phyloP scores from a whole-genome alignment of 2,329 filamentous ascomycete genomes.

The Cytospora mali region DNA sequence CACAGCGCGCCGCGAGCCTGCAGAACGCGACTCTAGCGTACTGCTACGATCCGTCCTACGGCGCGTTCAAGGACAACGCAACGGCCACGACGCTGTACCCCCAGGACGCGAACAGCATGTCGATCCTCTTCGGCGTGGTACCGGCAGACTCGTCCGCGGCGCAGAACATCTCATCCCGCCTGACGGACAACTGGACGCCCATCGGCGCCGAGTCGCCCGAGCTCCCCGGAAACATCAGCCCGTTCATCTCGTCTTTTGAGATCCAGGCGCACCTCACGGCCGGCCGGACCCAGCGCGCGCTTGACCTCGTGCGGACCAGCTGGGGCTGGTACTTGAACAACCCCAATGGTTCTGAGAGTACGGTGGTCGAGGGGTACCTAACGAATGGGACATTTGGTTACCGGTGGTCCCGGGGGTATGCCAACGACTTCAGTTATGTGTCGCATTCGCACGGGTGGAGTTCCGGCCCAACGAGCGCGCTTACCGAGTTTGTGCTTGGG shows the following conservation, averaged over 20 bases:
- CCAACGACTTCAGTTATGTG: slow-evolving; percentile 49
- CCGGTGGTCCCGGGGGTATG: slow-evolving; percentile 54
- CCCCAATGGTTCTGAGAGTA: slow-evolving; percentile 59
- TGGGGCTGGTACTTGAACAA: slow-evolving; percentile 66
- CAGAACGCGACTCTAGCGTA: slow-evolving; percentile 48
- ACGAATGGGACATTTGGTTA: slow-evolving; percentile 61
- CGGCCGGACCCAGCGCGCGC: slow-evolving; percentile 50
- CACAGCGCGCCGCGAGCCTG: slow-evolving; percentile 44
- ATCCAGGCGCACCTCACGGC: slow-evolving; percentile 58
- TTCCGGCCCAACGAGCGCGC: slow-evolving; percentile 49
- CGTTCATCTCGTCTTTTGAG: slow-evolving; percentile 62
- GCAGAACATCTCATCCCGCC: slow-evolving; percentile 45
- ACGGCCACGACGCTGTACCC: slow-evolving; percentile 54
- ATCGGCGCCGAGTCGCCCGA: slow-evolving; percentile 60
- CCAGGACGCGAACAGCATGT: slow-evolving; percentile 63
- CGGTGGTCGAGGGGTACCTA: slow-evolving; percentile 62
- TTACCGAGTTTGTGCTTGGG: slow-evolving; percentile 49
- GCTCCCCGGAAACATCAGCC: slow-evolving; percentile 58
- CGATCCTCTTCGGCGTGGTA: slow-evolving; percentile 52
- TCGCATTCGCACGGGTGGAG: slow-evolving; percentile 56
- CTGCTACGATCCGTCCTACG: slow-evolving; percentile 51
- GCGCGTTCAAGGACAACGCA: slow-evolving; percentile 58
- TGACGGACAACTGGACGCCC: slow-evolving; percentile 56
- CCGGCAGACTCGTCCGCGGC: slow-evolving; percentile 38
- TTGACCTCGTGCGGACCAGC: slow-evolving; percentile 56